Evolutionary conservation across 805 yeast genomes (phyloP), one percentile per base, ranked within the genome.

Genomic region (Hanseniaspora osmophila): DNA sequence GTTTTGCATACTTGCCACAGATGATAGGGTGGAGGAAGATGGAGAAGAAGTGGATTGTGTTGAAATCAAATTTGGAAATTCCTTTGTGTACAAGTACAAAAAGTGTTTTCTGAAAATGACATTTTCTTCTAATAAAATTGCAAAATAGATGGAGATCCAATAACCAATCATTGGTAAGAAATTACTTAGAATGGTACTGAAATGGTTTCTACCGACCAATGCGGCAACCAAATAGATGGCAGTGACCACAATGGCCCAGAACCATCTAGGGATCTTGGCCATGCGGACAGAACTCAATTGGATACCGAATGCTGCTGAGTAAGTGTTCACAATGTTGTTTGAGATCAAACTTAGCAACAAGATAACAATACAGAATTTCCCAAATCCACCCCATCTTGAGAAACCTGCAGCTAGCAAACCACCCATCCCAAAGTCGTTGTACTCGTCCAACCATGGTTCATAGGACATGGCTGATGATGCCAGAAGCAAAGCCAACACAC

Each of bases 81-180:
- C 79, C 50, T 61, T 58, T 11, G 65, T 63, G 59, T 59, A 72
- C n/a, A 71, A 47, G 42, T 63, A 61, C 12, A 75, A 58, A 46
- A 67, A 62, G 38, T 64, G 54, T 41, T 61, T 69, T 57, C 95
- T 71, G 65, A 85, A 85, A 15, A 84, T 68, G 3, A 70, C 47
- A 55, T 84, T 84, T 59, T 85, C 95, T 51, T 82, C 84, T 2
- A 84, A 48, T 32, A 84, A 62, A 40, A 85, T 59, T n/a, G 75
- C 72, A 54, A 80, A 75, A 60, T 85, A 86, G 65, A 85, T 83
- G 47, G 88, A 75, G 46, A 84, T 75, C 95, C 95, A 85, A 63
- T 85, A 85, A 1, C 94, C 94, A 48, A 85, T 74, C 95, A 85
- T 85, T 10, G 95, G 95, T 54, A 85, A 66, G 62, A 85, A 85